Evolutionary conservation across 805 yeast species (phyloP), one percentile per base, ranked within the genome.

Genomic region (Saccharomycopsis babjevae): DNA sequence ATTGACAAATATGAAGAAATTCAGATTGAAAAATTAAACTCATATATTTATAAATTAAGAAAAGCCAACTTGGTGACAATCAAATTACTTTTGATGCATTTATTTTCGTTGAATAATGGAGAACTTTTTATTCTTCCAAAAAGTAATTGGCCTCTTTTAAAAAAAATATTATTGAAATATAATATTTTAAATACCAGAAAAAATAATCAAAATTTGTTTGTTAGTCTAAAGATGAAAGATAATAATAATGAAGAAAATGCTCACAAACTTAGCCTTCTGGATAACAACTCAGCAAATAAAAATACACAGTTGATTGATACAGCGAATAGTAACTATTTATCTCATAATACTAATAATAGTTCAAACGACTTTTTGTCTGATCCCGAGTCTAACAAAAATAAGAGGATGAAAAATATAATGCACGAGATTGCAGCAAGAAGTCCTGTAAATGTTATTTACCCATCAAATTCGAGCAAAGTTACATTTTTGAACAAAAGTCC

Each of bases 81-180:
- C 10, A 63, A 61, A 50, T 28, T 63, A 11, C 30, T 42, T 25
- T 55, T 63, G 42, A 61, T 63, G 39, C 61, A 63, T 42, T 54
- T 63, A 50, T 63, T 63, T 39, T 28, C 54, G 1, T 40, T 63
- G 28, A 63, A 61, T 38, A 60, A 60, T 39, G 65, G 65, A 15
- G 65, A 63, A 42, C 42, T 63, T 13, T 63, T 63, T 57, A 30
- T 63, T 28, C 43, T 60, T n/a, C 63, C 65, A 4, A 62, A 58
- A 30, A 54, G 46, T 18, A 54, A 61, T 25, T 63, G 65, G 65
- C 57, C 34, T 4, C 16, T 46, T 8, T 52, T 63, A 36, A 63
- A 58, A 42, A 46, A 43, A 20, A 58, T 63, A 7, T 52, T 63
- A 16, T 28, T 46, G 39, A 57, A 61, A 32, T 50, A 63, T 40